phyloP scores from a whole-genome alignment of 2,329 filamentous ascomycete genomes.

The Sporothrix pallida region DNA sequence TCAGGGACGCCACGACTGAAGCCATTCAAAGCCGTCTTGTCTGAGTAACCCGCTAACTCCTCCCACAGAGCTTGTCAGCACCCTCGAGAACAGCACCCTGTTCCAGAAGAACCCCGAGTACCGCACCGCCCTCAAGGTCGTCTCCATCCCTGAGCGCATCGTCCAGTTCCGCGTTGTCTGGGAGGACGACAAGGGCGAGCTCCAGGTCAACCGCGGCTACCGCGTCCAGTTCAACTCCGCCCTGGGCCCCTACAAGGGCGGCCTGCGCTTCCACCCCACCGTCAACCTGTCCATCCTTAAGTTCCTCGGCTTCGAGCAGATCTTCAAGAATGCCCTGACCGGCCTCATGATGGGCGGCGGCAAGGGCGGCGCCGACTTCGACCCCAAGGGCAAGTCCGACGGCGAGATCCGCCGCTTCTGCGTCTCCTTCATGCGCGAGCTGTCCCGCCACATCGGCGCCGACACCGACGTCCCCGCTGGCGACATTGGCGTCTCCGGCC shows the following conservation, averaged over 20 bases:
- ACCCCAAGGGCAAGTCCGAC: slow-evolving; percentile 98
- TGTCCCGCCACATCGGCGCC: slow-evolving; percentile 93
- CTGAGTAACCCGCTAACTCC: neutral
- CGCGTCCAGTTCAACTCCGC: slow-evolving; percentile 99
- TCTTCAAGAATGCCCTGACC: slow-evolving; percentile 99
- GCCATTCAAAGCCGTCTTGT: no score
- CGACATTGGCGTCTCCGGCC: slow-evolving; percentile 91
- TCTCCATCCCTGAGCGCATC: slow-evolving; percentile 89
- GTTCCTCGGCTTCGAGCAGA: slow-evolving; percentile 98
- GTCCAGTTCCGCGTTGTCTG: slow-evolving; percentile 97
- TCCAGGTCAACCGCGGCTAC: slow-evolving; percentile 93
- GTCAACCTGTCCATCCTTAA: slow-evolving; percentile 85
- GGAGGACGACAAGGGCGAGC: slow-evolving; percentile 89
- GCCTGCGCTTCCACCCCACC: slow-evolving; percentile 90
- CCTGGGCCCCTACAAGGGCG: slow-evolving; percentile 97
- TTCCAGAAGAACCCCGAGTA: slow-evolving; percentile 96
- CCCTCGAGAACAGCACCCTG: slow-evolving; percentile 89
- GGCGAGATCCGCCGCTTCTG: slow-evolving; percentile 98
- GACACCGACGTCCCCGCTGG: slow-evolving; percentile 96
- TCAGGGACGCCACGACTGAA: no score
- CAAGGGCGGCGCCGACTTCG: slow-evolving; percentile 97
- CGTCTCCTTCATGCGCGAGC: slow-evolving; percentile 92
- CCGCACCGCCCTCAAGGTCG: slow-evolving; percentile 85
- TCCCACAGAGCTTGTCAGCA: slow-evolving; percentile 81
- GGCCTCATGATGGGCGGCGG: slow-evolving; percentile 95